A percentile compares a stretch with the other conserved stretches of the same genome.
These are phyloP conservation scores for Dalechampia spathulata DNA, from an alignment of 441 rosid species.

Conservation along the genomic window DNA sequence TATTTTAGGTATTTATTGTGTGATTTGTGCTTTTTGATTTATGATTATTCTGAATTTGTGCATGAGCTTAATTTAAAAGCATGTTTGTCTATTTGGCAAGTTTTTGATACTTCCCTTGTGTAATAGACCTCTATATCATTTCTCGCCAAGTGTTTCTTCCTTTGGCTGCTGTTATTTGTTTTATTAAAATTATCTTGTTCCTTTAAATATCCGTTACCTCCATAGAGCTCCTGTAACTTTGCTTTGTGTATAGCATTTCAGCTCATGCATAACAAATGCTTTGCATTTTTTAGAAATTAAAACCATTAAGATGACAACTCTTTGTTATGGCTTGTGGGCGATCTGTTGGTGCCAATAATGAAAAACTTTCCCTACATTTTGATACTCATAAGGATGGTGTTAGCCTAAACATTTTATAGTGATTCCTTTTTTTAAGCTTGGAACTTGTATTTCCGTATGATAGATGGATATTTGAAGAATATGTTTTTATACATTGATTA, in stretches of 20 bases:
- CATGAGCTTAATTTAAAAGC: background rate
- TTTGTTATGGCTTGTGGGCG: background rate
- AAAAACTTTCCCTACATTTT: background rate
- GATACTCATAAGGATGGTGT: background rate
- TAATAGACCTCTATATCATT: too few species aligned
- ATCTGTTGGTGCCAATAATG: background rate
- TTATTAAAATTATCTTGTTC: background rate
- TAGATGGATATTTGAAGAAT: background rate
- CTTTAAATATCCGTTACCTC: background rate
- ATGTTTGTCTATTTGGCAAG: background rate
- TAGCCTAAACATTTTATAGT: background rate
- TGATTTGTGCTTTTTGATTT: background rate
- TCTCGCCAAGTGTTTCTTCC: too few species aligned
- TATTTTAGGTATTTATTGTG: slow-evolving; percentile 64
- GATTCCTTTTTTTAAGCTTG: background rate
- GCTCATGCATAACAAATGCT: too few species aligned
- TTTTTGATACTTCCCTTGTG: too few species aligned
- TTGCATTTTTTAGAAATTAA: too few species aligned
- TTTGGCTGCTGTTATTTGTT: background rate
- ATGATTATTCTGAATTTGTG: background rate
- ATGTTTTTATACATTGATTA: background rate
- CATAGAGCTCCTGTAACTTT: background rate
- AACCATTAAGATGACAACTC: background rate
- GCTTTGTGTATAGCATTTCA: background rate
- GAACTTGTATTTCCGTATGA: background rate